Percentiles rank a stretch among this genome's conserved stretches.
These are phyloP conservation scores for Populus ilicifolia DNA, from an alignment of 345 rosid species.

Conservation along the genomic window DNA sequence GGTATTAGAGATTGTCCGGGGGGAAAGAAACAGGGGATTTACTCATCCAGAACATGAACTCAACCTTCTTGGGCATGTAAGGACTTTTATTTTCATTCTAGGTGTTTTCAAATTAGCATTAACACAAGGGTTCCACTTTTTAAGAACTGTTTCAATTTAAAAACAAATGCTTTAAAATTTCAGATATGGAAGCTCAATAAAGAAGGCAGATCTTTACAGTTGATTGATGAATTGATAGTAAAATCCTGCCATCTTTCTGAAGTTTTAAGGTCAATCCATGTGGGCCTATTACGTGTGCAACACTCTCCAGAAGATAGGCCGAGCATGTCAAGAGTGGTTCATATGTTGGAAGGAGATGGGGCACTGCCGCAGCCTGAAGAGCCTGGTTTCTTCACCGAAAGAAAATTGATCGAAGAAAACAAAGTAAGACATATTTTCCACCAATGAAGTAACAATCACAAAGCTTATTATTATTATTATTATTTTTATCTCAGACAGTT, in stretches of 20 bases:
- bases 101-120: too few species aligned
- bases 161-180: not conserved
- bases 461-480: too few species aligned
- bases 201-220: slow-evolving; percentile 19
- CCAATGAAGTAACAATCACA: not conserved
- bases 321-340: slow-evolving; percentile 33
- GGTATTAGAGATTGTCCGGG: slow-evolving; percentile 14
- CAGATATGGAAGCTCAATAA: slow-evolving; percentile 34
- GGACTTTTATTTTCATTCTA: not conserved
- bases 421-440: not conserved
- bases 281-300: slow-evolving; percentile 36
- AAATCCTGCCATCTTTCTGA: slow-evolving; percentile 2
- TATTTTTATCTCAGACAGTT: not conserved
- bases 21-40: slow-evolving; percentile 13
- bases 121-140: not conserved
- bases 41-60: not conserved
- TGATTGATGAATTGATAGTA: slow-evolving; percentile 14
- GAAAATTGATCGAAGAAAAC: not conserved
- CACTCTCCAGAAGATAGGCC: slow-evolving; percentile 34
- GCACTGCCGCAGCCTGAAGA: slow-evolving; percentile 26
- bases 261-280: slow-evolving; percentile 20
- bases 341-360: slow-evolving; percentile 30
- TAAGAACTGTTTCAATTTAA: not conserved
- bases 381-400: slow-evolving; percentile 23
- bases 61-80: slow-evolving; percentile 22